Conservation (phyloP, 1,139 yeast genomes). For the Debaryomyces sp. region DNA sequence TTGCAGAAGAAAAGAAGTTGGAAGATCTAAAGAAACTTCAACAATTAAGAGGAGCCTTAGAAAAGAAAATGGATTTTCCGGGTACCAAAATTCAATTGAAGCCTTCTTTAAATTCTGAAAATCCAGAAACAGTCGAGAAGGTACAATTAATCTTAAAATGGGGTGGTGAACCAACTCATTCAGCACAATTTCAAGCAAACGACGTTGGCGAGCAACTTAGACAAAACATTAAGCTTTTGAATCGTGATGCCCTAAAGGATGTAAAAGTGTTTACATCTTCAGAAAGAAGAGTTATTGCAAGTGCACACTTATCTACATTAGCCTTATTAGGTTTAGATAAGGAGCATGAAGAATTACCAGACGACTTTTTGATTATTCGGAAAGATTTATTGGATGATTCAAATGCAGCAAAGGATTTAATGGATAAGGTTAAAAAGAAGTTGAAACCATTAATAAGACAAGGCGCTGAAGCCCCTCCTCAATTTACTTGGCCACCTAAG, state of each 20-base stretch:
- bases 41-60: slow-evolving; percentile 80
- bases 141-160: slow-evolving; percentile 95
- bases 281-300: slow-evolving; percentile 90
- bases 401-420: slow-evolving; percentile 95
- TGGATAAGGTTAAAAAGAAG: slow-evolving; percentile 98
- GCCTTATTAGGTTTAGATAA: slow-evolving; percentile 73
- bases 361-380: slow-evolving; percentile 77
- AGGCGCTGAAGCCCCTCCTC: slow-evolving; percentile 98
- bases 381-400: slow-evolving; percentile 94
- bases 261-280: slow-evolving; percentile 89
- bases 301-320: slow-evolving; percentile 86
- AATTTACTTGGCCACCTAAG: slow-evolving; percentile 98
- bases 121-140: slow-evolving; percentile 76
- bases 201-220: slow-evolving; percentile 96
- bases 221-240: slow-evolving; percentile 85
- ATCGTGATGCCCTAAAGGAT: slow-evolving; percentile 80
- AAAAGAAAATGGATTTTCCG: slow-evolving; percentile 85
- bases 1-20: slow-evolving; percentile 74
- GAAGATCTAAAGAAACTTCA: slow-evolving; percentile 80
- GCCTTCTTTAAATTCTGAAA: slow-evolving; percentile 71
- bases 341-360: slow-evolving; percentile 60
- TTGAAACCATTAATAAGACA: slow-evolving; percentile 90
- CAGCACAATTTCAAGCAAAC: slow-evolving; percentile 90
- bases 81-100: slow-evolving; percentile 97
- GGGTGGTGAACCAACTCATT: slow-evolving; percentile 99